Evolutionary conservation across 257 asterid species (phyloP), one percentile per base, ranked within the genome.

Genomic region (Orobanche coerulescens): DNA sequence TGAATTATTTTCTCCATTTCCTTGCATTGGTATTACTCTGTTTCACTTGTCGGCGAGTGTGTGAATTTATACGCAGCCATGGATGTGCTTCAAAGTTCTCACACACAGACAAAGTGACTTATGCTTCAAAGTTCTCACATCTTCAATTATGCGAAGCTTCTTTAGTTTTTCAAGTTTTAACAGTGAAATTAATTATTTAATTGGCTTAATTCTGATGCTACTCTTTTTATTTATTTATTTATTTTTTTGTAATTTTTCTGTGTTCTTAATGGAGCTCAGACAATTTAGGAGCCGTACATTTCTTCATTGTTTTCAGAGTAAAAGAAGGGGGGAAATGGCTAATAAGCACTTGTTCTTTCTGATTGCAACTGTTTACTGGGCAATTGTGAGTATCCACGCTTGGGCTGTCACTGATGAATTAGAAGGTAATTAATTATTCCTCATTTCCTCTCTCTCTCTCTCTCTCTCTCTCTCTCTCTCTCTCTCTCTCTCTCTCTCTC

Each of bases 331-430:
- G 33, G 63, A 53, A 66, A 90, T 91, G 95, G 76, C 73, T 39
- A 72, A 70, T 34, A 72, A 70, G 68, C 49, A 23, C 54, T 1
- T 69, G 75, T 53, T 68, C 67, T 42, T 46, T 61, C 75, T 76
- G 65, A 48, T 51, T 53, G 70, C 66, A 46, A 58, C 76, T 44
- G 14, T 78, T 24, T 66, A 61, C 73, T 66, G 50, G 58, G 68
- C 72, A 36, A 50, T 51, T 69, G 65, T 83, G 49, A 71, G 69
- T 25, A 63, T 68, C 22, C 75, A 63, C 39, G 74, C 84, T 59
- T 71, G 66, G 55, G 89, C 94, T 25, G 54, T 3, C 42, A 81
- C 91, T 6, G 88, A 87, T 66, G 66, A 66, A 14, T 65, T 50
- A 9, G 94, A 91, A 20, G 90, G 97, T 90, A 76, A 26, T 12